A percentile compares a stretch with the other conserved stretches of the same genome.
These are phyloP conservation scores for Ampelomyces quisqualis DNA, from an alignment of 2,329 filamentous ascomycete genomes.

Conservation along the genomic window DNA sequence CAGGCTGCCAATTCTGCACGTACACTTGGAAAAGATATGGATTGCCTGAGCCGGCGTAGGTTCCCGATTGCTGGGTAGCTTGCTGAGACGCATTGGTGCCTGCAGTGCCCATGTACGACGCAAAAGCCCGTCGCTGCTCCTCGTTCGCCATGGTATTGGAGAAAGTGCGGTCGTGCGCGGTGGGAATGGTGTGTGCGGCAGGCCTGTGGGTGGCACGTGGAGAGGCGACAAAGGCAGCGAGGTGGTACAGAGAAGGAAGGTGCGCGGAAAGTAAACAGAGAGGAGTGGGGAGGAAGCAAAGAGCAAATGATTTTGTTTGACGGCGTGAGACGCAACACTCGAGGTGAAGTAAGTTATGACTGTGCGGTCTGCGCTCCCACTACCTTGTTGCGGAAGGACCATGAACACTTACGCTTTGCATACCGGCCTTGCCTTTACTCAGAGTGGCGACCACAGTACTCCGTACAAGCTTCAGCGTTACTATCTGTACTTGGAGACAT, in stretches of 20 bases:
- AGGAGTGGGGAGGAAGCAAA: not conserved
- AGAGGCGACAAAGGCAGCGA: conserved; percentile 6
- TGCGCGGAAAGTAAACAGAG: not conserved
- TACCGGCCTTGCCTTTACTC: conserved; percentile 2
- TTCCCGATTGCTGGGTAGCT: conserved; percentile 21
- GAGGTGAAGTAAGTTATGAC: too few species aligned
- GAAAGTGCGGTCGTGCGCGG: conserved; percentile 17
- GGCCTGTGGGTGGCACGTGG: conserved; percentile 8
- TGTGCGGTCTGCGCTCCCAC: too few species aligned
- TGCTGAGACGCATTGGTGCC: conserved; percentile 15
- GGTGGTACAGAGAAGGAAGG: conserved; percentile 2
- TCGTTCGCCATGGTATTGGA: conserved; percentile 29
- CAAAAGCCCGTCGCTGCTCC: conserved; percentile 34
- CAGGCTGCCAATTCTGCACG: conserved; percentile 10
- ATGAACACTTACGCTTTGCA: too few species aligned
- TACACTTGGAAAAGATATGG: conserved; percentile 34
- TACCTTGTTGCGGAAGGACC: too few species aligned
- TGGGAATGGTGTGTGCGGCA: conserved; percentile 8
- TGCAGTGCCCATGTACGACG: conserved; percentile 32
- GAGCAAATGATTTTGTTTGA: not conserved
- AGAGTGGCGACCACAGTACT: too few species aligned
- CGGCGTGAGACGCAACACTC: too few species aligned
- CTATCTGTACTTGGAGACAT: too few species aligned
- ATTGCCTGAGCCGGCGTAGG: conserved; percentile 16
- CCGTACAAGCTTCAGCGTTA: too few species aligned